These are phyloP conservation scores for Sporisorium sorghi DNA, from an alignment of 1,284 basidiomycete genomes.

Conservation along the genomic window DNA sequence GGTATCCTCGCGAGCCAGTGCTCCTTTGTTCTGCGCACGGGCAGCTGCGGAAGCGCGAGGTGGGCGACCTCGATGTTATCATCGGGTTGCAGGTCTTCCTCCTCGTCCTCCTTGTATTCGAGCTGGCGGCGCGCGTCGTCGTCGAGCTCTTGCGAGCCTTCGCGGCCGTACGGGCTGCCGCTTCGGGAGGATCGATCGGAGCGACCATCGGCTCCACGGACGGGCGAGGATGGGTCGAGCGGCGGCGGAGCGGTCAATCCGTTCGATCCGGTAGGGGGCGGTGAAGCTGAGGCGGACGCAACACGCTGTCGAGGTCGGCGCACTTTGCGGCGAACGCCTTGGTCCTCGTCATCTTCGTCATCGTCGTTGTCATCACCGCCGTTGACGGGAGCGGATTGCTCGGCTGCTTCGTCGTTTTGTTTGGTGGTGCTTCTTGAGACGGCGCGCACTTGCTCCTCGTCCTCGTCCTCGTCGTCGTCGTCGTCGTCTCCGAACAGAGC, in stretches of 20 bases:
- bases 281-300: conserved; percentile 39
- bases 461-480: conserved; percentile 44
- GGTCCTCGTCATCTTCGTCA: conserved; percentile 50
- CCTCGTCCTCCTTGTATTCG: conserved; percentile 70
- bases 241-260: conserved; percentile 29
- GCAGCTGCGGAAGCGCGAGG: conserved; percentile 55
- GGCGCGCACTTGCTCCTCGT: conserved; percentile 31
- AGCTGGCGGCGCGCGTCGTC: conserved; percentile 52
- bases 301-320: conserved; percentile 44
- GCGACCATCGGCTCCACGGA: conserved; percentile 18
- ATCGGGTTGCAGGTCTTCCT: conserved; percentile 71
- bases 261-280: conserved; percentile 28
- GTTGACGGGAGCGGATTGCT: not conserved
- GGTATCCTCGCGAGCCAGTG: conserved; percentile 65
- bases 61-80: conserved; percentile 75
- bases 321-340: conserved; percentile 37
- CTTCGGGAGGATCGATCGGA: conserved; percentile 38
- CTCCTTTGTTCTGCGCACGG: conserved; percentile 62
- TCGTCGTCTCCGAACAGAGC: conserved; percentile 51
- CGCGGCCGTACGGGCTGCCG: conserved; percentile 34
- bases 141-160: conserved; percentile 46
- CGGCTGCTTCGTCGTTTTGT: conserved; percentile 1
- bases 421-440: conserved; percentile 13
- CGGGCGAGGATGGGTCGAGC: conserved; percentile 29
- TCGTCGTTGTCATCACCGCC: conserved; percentile 17